Evolutionary conservation across 2,329 filamentous ascomycete genomes (phyloP).

Genomic region (Penicillium janthinellum): DNA sequence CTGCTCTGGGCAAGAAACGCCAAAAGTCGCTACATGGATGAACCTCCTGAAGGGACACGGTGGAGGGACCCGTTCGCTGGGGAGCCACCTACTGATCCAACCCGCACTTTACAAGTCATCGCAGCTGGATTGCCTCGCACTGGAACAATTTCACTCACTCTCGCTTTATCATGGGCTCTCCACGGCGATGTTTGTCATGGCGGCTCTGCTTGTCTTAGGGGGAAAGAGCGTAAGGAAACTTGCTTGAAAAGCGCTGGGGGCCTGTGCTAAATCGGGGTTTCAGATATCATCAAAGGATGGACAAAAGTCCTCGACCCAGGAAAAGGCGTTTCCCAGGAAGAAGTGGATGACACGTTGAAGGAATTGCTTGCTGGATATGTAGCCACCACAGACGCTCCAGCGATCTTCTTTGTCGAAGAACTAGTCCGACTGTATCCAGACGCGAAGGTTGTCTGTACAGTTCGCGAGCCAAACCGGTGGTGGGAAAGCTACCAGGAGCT

Average conservation of each 20-base stretch:
- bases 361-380: conserved; percentile 43
- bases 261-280: background rate
- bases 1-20: background rate
- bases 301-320: conserved; percentile 15
- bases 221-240: conserved; percentile 23
- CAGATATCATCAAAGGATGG: conserved; percentile 7
- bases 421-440: conserved; percentile 52
- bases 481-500: conserved; percentile 20
- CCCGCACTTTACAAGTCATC: conserved; percentile 17
- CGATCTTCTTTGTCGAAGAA: conserved; percentile 46
- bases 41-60: background rate
- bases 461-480: conserved; percentile 47
- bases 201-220: conserved; percentile 35
- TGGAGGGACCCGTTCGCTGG: conserved; percentile 5
- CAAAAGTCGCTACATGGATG: background rate
- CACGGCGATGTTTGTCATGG: conserved; percentile 53
- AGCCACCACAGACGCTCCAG: conserved; percentile 48
- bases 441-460: conserved; percentile 48
- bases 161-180: conserved; percentile 50
- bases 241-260: background rate
- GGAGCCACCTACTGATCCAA: conserved; percentile 2
- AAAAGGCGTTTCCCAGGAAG: background rate
- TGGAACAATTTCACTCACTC: conserved; percentile 53
- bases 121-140: conserved; percentile 41
- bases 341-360: background rate